Evolutionary conservation across 1,284 basidiomycete species (phyloP).

Genomic region (Schizopora paradoxa): DNA sequence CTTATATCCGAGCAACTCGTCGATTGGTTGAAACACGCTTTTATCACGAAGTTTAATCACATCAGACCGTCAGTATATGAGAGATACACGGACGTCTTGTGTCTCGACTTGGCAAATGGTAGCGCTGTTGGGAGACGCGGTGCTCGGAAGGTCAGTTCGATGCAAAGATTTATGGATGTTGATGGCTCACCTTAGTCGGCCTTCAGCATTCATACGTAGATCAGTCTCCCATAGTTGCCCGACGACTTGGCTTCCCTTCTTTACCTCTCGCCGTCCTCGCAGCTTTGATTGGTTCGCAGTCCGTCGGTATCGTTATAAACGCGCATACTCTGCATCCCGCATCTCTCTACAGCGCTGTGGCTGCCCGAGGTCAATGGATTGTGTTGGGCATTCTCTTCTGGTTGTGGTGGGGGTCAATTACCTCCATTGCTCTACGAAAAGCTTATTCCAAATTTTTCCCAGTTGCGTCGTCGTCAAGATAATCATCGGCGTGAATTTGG

Average conservation of each 20-base stretch:
- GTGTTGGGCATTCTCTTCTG: constrained; percentile 69
- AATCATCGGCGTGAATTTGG: constrained; percentile 80
- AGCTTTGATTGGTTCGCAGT: constrained; percentile 85
- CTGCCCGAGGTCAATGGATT: constrained; percentile 57
- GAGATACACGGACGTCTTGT: constrained; percentile 93
- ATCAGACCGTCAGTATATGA: constrained; percentile 95
- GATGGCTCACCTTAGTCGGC: constrained; percentile 1
- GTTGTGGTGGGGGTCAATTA: constrained; percentile 64
- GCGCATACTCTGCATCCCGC: constrained; percentile 33
- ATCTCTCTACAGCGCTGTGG: constrained; percentile 26
- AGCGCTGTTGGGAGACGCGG: constrained; percentile 64
- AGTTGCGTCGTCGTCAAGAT: constrained; percentile 84
- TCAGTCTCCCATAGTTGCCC: constrained; percentile 91
- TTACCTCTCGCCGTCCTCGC: constrained; percentile 89
- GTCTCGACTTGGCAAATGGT: constrained; percentile 85
- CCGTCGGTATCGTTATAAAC: constrained; percentile 58
- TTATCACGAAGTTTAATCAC: constrained; percentile 97
- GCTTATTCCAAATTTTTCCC: constrained; percentile 6
- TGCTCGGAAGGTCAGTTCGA: constrained; percentile 56
- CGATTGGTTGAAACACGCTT: constrained; percentile 99
- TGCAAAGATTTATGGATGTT: neutral
- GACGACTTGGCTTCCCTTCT: constrained; percentile 90
- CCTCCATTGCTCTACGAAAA: constrained; percentile 10
- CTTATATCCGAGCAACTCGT: constrained; percentile 91
- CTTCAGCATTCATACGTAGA: constrained; percentile 85